Percentiles rank a stretch among this genome's conserved stretches.
Conservation (phyloP, 345 rosid genomes). For the Salix exigua region DNA sequence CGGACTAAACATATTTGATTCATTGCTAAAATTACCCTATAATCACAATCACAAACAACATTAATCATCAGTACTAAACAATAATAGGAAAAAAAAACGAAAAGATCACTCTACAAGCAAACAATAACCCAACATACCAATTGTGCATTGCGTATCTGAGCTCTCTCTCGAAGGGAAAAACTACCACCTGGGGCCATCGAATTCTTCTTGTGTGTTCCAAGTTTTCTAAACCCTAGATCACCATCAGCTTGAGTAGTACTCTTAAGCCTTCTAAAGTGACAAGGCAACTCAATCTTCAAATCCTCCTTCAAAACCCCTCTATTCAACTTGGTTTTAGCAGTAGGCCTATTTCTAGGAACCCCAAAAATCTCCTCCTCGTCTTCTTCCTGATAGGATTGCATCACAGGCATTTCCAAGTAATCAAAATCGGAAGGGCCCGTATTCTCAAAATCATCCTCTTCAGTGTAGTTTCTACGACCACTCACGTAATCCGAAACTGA, state of each 20-base stretch:
- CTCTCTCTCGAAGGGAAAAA: conserved; percentile 40
- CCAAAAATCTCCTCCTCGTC: conserved; percentile 40
- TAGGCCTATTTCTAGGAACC: neutral
- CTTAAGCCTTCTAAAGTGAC: conserved; percentile 42
- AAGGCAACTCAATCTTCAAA: conserved; percentile 67
- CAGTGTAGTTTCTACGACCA: conserved; percentile 31
- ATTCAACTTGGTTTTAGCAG: conserved; percentile 34
- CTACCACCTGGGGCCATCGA: conserved; percentile 38
- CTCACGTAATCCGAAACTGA: conserved; percentile 48
- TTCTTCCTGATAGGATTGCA: conserved; percentile 30
- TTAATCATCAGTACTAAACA: neutral
- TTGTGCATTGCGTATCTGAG: conserved; percentile 43
- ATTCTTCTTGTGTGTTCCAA: conserved; percentile 20
- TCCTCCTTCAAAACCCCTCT: conserved; percentile 58
- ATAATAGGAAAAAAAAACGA: neutral
- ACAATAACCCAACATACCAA: neutral
- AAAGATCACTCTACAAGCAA: neutral
- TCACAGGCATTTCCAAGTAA: conserved; percentile 25
- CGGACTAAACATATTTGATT: conserved; percentile 25
- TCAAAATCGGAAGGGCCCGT: conserved; percentile 11
- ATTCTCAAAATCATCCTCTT: conserved; percentile 30
- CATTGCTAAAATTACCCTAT: conserved; percentile 35
- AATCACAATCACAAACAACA: conserved; percentile 10
- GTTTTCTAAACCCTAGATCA: conserved; percentile 32
- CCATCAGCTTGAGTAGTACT: conserved; percentile 31